Base-by-base conservation (phyloP, 345 rosid species). In the Crucihimalaya himalaica region DNA sequence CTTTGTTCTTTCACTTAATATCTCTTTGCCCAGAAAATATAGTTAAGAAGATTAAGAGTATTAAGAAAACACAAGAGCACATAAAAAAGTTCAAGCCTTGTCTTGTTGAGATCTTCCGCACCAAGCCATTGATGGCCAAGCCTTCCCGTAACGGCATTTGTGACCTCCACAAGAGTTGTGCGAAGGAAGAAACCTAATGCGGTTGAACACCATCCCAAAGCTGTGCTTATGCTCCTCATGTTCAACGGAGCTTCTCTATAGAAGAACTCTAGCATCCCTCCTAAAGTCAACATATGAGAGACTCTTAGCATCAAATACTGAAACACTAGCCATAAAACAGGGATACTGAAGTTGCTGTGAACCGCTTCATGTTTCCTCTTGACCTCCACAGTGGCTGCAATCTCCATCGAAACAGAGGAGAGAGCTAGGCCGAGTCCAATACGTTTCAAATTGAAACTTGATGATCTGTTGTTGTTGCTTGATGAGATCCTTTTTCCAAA, bases 261-360 rank as follows among this genome's bases (percentile, higher is more conserved):
- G 79, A 87, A 87, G 59, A 87, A 87, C 74, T 83, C 87, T 0
- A 87, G 80, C 87, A 85, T 83, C 45, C 89, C 91, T 0, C 79
- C 83, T 0, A 85, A 79, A 0, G 89, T 83, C 10, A 85, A 57
- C 83, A 85, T 75, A 39, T 87, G 86, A 0, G 87, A 80, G 14
- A 80, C 25, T 14, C 85, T 85, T 1, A 81, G 66, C 27, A 83
- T 29, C 11, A 85, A 14, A 76, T 63, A 82, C 46, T 85, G 86
- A 80, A 82, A 75, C 39, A 46, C 66, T 5, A 85, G 74, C 89
- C 89, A 84, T 51, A 83, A 76, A 27, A 87, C 81, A 0, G 89
- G 80, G 55, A 83, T 10, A 34, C 25, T 39, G 3, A 5, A 29
- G 21, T 55, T n/a, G 6, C 63, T 13, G 8, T 18, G 37, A 59